These are phyloP conservation scores for Pseudohyphozyma bogoriensis DNA, from an alignment of 768 basidiomycete genomes.

Conservation along the genomic window DNA sequence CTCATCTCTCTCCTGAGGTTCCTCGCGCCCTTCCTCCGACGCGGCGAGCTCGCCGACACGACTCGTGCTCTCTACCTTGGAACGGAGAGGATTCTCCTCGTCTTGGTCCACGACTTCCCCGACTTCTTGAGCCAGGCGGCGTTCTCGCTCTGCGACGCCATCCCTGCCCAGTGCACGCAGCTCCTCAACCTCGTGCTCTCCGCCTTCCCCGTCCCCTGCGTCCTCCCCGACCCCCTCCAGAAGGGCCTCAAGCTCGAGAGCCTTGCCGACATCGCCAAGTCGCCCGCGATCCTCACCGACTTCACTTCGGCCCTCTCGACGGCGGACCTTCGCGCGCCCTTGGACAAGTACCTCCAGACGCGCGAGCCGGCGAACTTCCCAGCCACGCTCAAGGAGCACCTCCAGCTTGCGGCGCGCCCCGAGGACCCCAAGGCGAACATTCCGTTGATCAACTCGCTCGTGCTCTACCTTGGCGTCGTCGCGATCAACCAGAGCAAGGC, in stretches of 20 bases:
- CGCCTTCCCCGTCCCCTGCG: conserved; percentile 65
- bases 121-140: conserved; percentile 46
- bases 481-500: conserved; percentile 83
- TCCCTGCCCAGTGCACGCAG: conserved; percentile 87
- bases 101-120: conserved; percentile 96
- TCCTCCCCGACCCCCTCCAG: conserved; percentile 65
- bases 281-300: conserved; percentile 84
- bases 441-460: conserved; percentile 80
- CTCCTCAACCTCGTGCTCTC: conserved; percentile 91
- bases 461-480: conserved; percentile 91
- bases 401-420: conserved; percentile 43
- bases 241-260: conserved; percentile 40
- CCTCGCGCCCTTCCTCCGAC: conserved; percentile 77
- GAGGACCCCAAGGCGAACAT: conserved; percentile 64
- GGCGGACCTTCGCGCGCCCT: conserved; percentile 62
- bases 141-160: conserved; percentile 85
- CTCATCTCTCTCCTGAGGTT: conserved; percentile 91
- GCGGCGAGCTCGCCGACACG: conserved; percentile 59
- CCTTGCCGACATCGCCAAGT: conserved; percentile 80
- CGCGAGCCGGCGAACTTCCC: conserved; percentile 38
- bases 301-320: conserved; percentile 68
- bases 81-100: conserved; percentile 76
- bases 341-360: conserved; percentile 74
- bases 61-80: conserved; percentile 83
- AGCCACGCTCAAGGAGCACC: conserved; percentile 64